These are phyloP conservation scores for Hypomontagnella submonticulosa DNA, from an alignment of 495 filamentous ascomycete genomes.

Conservation along the genomic window DNA sequence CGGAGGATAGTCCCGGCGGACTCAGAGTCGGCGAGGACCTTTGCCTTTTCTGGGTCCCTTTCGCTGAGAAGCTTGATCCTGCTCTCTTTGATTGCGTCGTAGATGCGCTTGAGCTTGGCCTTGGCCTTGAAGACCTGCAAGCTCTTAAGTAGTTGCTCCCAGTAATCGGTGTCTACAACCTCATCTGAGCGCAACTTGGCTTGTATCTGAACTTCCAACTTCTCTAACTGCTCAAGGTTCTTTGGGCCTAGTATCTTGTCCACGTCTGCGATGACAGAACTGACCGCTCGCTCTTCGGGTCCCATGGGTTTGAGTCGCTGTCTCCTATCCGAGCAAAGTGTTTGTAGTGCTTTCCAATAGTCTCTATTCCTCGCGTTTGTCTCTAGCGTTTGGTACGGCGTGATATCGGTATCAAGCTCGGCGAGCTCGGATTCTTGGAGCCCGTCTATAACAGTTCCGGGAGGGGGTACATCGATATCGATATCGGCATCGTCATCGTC, in stretches of 20 bases:
- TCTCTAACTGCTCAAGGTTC: slow-evolving; percentile 83
- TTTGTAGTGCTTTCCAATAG: slow-evolving; percentile 92
- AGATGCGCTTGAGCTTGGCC: slow-evolving; percentile 84
- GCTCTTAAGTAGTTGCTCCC: slow-evolving; percentile 90
- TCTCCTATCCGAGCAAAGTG: slow-evolving; percentile 83
- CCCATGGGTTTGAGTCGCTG: slow-evolving; percentile 70
- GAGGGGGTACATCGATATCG: slow-evolving; percentile 79
- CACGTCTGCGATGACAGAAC: slow-evolving; percentile 86
- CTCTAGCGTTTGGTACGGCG: slow-evolving; percentile 85
- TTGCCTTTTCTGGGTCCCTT: slow-evolving; percentile 77
- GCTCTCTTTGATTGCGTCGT: slow-evolving; percentile 78
- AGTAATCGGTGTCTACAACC: slow-evolving; percentile 95
- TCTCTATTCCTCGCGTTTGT: slow-evolving; percentile 78
- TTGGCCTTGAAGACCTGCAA: slow-evolving; percentile 91
- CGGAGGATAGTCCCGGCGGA: slow-evolving; percentile 33
- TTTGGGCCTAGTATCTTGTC: slow-evolving; percentile 89
- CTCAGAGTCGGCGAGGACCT: slow-evolving; percentile 54
- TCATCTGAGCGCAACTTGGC: slow-evolving; percentile 87
- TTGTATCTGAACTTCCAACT: slow-evolving; percentile 84
- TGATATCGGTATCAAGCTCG: slow-evolving; percentile 88
- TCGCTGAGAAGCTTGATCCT: slow-evolving; percentile 73
- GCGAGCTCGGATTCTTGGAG: slow-evolving; percentile 74
- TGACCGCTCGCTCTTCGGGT: slow-evolving; percentile 76
- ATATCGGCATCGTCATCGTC: slow-evolving; percentile 86
- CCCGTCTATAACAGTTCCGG: slow-evolving; percentile 82